A percentile compares a stretch with the other conserved stretches of the same genome.
These are phyloP conservation scores for Sicyos baderoa DNA, from an alignment of 306 rosid genomes.

Conservation along the genomic window DNA sequence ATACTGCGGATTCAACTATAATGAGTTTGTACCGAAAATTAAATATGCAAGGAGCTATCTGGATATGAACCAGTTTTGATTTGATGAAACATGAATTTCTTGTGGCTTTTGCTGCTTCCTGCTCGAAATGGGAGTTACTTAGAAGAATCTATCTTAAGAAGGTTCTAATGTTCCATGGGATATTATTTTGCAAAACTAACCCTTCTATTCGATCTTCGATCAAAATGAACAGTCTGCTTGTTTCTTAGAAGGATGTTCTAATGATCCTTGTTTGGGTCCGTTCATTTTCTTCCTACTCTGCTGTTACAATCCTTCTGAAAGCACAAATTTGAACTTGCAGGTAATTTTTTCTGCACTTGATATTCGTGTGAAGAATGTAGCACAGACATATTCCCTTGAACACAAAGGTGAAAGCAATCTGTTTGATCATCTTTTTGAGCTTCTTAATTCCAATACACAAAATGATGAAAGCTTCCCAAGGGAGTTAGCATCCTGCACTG, in stretches of 20 bases:
- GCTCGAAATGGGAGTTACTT: not conserved
- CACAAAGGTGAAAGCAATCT: constrained; percentile 94
- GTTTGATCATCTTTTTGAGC: constrained; percentile 75
- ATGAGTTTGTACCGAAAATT: constrained; percentile 10
- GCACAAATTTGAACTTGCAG: constrained; percentile 39
- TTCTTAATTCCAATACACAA: constrained; percentile 51
- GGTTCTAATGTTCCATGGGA: not conserved
- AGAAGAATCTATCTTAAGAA: not conserved
- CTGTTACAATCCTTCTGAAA: constrained; percentile 21
- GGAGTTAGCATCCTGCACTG: constrained; percentile 92
- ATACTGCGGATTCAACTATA: not conserved
- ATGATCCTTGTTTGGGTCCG: constrained; percentile 7
- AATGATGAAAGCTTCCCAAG: constrained; percentile 69
- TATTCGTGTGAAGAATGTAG: constrained; percentile 98
- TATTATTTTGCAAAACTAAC: not conserved
- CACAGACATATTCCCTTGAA: constrained; percentile 92
- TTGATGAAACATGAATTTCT: not conserved
- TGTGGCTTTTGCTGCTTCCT: constrained; percentile 7
- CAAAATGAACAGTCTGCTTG: not conserved
- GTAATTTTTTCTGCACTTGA: constrained; percentile 97
- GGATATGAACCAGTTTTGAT: not conserved
- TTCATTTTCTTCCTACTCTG: constrained; percentile 19
- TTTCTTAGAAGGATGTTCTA: constrained; percentile 11
- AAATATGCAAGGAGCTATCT: not conserved
- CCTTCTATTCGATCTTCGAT: not conserved